Evolutionary conservation across 352 stramenopile species (phyloP), one percentile per base, ranked within the genome.

Genomic region (Globisporangium megalacanthum): DNA sequence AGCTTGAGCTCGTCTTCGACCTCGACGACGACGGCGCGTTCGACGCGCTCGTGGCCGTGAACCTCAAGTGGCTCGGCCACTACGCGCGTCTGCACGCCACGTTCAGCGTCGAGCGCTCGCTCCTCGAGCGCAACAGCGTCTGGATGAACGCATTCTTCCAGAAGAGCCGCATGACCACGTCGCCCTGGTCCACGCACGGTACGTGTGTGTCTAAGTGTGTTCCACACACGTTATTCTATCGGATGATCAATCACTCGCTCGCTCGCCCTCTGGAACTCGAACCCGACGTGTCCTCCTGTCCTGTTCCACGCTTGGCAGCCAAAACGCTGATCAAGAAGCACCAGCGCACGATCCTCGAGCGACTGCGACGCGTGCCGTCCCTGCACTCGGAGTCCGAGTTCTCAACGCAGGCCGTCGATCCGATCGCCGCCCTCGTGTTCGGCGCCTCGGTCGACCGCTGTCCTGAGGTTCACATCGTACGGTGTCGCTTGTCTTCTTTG

Each of bases 111-210:
- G 72, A 81, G 49, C 64, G 65, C 17, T 52, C 72, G 47, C 65
- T 89, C 39, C 64, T 92, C 19, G 73, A 84, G 58, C 82, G 72
- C 60, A 82, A 84, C 52, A 88, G 74, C 31, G 65, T 90, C 56
- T 92, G 82, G 82, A 84, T 92, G 70, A 92, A 92, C 56, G 68
- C 77, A 25, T 79, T 76, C 65, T 92, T 92, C 65, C 82, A 92
- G 69, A 89, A 89, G 62, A 75, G 73, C 35, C 79, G 82, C 55
- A 83, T 89, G 69, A 72, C 76, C 60, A 89, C 79, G 6, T 71
- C 75, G 19, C 74, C 82, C 9, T 60, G 71, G 31, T 86, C 77
- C 14, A 65, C 70, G 20, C 74, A 86, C 72, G 76, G 76, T 83
- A 47, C 20, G 60, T n/a, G 25, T 29, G 25, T 29, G n/a, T n/a